A percentile compares a stretch with the other conserved stretches of the same genome.
phyloP scores from a whole-genome alignment of 1,139 yeast species.

The Taiozyma sp. region DNA sequence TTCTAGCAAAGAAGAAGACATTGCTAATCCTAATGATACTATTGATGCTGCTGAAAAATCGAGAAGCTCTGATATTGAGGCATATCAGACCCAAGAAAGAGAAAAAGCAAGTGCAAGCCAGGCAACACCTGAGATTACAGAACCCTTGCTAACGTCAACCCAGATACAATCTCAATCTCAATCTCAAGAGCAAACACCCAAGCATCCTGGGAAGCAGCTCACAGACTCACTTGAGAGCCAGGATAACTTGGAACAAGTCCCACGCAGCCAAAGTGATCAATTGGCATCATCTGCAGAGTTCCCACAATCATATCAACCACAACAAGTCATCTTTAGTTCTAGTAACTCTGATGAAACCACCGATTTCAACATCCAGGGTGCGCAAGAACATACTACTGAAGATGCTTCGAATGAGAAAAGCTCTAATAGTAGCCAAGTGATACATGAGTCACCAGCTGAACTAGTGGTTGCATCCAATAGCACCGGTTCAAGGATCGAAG shows the following conservation, averaged over 20 bases:
- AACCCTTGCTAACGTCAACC: background rate
- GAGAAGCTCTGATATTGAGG: background rate
- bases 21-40: background rate
- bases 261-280: background rate
- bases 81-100: background rate
- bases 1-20: background rate
- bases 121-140: background rate
- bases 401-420: background rate
- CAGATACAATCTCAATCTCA: background rate
- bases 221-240: background rate
- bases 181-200: background rate
- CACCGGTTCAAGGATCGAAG: background rate
- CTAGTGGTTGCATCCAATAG: background rate
- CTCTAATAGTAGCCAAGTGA: background rate
- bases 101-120: background rate
- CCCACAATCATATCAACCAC: background rate
- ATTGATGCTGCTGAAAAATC: background rate
- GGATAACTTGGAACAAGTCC: background rate
- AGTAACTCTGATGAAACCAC: background rate
- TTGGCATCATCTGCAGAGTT: background rate
- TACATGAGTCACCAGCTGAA: background rate
- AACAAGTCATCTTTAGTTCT: background rate
- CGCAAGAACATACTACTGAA: background rate
- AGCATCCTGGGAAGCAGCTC: background rate
- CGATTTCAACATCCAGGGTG: background rate